Conservation (phyloP, 2,329 filamentous ascomycete species). For the Curvularia lunata region DNA sequence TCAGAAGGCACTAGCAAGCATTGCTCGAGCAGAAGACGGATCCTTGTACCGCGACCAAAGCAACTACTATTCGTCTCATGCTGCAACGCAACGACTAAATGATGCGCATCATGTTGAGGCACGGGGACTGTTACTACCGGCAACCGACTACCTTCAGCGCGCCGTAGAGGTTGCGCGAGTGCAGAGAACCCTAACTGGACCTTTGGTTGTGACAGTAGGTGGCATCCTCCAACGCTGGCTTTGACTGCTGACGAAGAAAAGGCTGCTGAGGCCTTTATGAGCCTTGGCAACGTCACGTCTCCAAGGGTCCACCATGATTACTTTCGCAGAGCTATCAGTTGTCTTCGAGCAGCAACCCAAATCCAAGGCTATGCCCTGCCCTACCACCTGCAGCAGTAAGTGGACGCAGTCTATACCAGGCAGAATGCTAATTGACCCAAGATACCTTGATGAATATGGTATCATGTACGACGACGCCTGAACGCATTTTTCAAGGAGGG, state of each 20-base stretch:
- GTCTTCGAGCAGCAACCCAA: slow-evolving; percentile 54
- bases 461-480: slow-evolving; percentile 19
- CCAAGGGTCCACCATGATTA: slow-evolving; percentile 53
- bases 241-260: slow-evolving; percentile 15
- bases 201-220: slow-evolving; percentile 53
- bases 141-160: slow-evolving; percentile 58
- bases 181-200: slow-evolving; percentile 49
- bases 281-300: slow-evolving; percentile 58
- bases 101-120: slow-evolving; percentile 59
- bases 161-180: slow-evolving; percentile 54
- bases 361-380: slow-evolving; percentile 53
- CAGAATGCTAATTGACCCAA: slow-evolving; percentile 23
- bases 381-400: slow-evolving; percentile 56
- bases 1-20: slow-evolving; percentile 57
- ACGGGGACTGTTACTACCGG: slow-evolving; percentile 58
- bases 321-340: slow-evolving; percentile 55
- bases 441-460: slow-evolving; percentile 56
- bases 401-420: background rate
- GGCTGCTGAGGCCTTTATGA: slow-evolving; percentile 61
- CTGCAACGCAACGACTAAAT: slow-evolving; percentile 34
- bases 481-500: background rate
- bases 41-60: slow-evolving; percentile 48
- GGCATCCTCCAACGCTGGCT: slow-evolving; percentile 5
- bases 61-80: slow-evolving; percentile 31
- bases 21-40: slow-evolving; percentile 54